phyloP scores from a whole-genome alignment of 345 rosid genomes.

The Boechera retrofracta region DNA sequence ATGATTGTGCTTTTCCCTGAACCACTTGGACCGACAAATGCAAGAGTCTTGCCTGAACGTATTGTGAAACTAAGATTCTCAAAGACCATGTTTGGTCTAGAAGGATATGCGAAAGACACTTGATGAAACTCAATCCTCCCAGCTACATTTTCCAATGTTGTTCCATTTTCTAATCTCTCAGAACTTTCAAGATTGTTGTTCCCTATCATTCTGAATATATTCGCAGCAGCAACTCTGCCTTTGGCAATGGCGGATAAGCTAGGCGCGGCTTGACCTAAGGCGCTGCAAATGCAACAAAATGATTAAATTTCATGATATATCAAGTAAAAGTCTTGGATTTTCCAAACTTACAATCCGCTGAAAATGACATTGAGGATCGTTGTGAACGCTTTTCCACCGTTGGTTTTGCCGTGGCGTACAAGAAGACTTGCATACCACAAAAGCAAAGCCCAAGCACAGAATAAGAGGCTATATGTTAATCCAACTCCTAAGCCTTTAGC shows the following conservation, averaged over 20 bases:
- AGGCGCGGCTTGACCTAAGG: conserved; percentile 85
- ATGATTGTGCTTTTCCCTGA: conserved; percentile 90
- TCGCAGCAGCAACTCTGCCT: conserved; percentile 73
- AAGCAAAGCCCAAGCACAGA: conserved; percentile 73
- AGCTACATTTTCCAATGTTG: conserved; percentile 49
- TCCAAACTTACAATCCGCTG: conserved; percentile 76
- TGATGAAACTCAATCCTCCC: conserved; percentile 66
- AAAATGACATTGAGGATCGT: conserved; percentile 75
- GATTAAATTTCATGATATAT: neutral
- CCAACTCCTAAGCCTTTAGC: conserved; percentile 88
- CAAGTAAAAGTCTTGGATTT: neutral
- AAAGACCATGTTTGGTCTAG: conserved; percentile 61
- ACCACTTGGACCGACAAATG: conserved; percentile 89
- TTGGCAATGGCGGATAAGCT: conserved; percentile 77
- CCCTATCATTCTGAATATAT: conserved; percentile 60
- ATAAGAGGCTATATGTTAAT: conserved; percentile 65
- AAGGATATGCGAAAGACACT: conserved; percentile 74
- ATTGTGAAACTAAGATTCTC: conserved; percentile 71
- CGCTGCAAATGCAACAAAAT: conserved; percentile 47
- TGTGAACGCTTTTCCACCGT: conserved; percentile 82
- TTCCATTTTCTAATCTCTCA: conserved; percentile 46
- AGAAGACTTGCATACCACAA: conserved; percentile 78
- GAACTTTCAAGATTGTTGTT: conserved; percentile 38
- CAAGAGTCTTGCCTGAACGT: conserved; percentile 67
- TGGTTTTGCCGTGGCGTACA: conserved; percentile 65